Conservation (phyloP, 495 filamentous ascomycete genomes). For the Oidiodendron maius region DNA sequence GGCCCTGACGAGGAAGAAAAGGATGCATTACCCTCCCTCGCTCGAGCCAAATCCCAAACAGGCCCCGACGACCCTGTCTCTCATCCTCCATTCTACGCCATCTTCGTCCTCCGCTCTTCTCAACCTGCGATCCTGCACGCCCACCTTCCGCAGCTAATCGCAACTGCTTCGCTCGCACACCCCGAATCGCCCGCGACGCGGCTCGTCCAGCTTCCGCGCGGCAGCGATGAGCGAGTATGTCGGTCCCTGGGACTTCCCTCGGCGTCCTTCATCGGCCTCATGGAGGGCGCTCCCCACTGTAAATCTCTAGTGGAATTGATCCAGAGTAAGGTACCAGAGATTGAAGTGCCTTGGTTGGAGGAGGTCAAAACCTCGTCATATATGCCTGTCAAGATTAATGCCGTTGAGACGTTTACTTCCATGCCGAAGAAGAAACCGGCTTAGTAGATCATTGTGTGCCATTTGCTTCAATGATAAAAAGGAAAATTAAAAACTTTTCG, state of each 20-base stretch:
- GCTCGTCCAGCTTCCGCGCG: constrained; percentile 49
- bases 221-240: constrained; percentile 43
- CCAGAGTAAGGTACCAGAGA: constrained; percentile 11
- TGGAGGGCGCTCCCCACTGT: constrained; percentile 16
- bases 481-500: no score
- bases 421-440: constrained; percentile 1
- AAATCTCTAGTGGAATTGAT: constrained; percentile 15
- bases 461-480: no score
- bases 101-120: constrained; percentile 48
- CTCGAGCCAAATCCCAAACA: no score
- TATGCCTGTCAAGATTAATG: constrained; percentile 22
- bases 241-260: constrained; percentile 48
- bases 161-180: constrained; percentile 40
- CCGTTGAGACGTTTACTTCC: constrained; percentile 16
- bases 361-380: constrained; percentile 12
- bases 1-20: neutral
- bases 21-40: neutral
- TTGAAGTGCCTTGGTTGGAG: constrained; percentile 25
- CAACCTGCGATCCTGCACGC: constrained; percentile 45
- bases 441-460: no score
- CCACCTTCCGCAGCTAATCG: constrained; percentile 54
- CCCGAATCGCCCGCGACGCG: constrained; percentile 33
- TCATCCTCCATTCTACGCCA: constrained; percentile 30
- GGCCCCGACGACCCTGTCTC: no score
- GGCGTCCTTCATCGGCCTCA: constrained; percentile 51